Conservation (phyloP, 2,329 filamentous ascomycete species). For the Aspergillus fischeri region DNA sequence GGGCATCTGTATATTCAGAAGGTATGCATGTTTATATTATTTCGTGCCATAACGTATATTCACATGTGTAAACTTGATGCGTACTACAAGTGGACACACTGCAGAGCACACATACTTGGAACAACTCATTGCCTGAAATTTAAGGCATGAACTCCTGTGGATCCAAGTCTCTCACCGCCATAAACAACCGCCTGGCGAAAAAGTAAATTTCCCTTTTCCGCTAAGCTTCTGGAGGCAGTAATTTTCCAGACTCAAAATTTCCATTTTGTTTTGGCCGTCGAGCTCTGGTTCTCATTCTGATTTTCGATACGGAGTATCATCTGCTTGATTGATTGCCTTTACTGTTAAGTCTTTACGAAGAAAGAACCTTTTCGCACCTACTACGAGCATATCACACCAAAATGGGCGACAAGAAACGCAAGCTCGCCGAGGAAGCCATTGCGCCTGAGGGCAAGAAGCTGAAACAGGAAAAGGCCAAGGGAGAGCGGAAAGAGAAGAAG, state of each 20-base stretch:
- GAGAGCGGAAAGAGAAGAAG: conserved; percentile 23
- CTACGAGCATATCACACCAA: not conserved
- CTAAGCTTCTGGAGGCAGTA: conserved; percentile 4
- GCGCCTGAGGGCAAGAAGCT: conserved; percentile 31
- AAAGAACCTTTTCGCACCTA: not conserved
- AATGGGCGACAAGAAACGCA: conserved; percentile 39
- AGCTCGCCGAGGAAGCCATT: conserved; percentile 28
- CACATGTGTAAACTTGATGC: not conserved
- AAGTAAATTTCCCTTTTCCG: conserved; percentile 26
- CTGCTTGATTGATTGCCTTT: not conserved
- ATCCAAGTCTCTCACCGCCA: conserved; percentile 21
- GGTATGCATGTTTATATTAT: not conserved
- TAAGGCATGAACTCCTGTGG: not conserved
- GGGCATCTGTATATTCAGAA: not conserved
- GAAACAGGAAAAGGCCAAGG: conserved; percentile 28
- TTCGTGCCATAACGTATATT: not conserved
- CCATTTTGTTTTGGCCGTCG: conserved; percentile 16
- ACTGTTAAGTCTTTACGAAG: not conserved
- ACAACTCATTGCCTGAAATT: not conserved
- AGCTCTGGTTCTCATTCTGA: not conserved
- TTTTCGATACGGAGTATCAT: not conserved
- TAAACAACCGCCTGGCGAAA: conserved; percentile 21
- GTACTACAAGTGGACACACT: not conserved
- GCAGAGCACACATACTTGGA: not conserved
- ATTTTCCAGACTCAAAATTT: not conserved